Base-by-base conservation (phyloP, 495 filamentous ascomycete species). In the Daldinia caldariorum region DNA sequence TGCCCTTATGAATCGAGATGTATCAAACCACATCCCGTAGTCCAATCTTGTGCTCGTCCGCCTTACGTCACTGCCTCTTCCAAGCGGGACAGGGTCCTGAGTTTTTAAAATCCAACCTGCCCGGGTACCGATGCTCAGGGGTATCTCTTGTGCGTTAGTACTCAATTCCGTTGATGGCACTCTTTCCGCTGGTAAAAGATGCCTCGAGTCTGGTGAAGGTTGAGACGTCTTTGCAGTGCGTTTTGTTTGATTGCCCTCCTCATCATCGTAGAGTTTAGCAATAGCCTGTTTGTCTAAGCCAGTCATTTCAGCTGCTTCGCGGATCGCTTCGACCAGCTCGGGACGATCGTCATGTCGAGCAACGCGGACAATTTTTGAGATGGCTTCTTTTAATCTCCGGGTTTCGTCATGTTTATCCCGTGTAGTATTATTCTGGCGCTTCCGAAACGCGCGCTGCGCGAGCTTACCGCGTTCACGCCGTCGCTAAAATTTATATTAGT, bases 401-500 rank as follows among this genome's bases (percentile, higher is more conserved):
- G 65, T 66, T 14, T 76, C 60, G 13, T 54, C 49, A 7, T 32
- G 41, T 50, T 38, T 69, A n/a, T 50, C 57, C 29, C 53, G 51
- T 20, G 32, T 32, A 20, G 10, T 54, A 9, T 64, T 57, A 16
- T 38, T 49, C 16, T 73, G 70, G 22, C 67, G 66, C 54, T 71
- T 73, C 22, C 73, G 59, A 32, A 75, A 75, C 31, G 60, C 66
- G 22, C 66, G 66, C 41, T 75, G 73, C 0, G 70, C 65, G 10
- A 67, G 34, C 31, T 34, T 73, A 13, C 73, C 73, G 9, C 73
- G 73, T 47, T 75, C 73, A 10, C 73, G 70, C 26, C 73, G 70
- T 18, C 63, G 66, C 73, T 75, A 61, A 61, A 59, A 8, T 22
- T 12, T 26, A 59, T 4, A 35, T 69, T 60, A 69, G 61, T 47